Evolutionary conservation across 1,284 basidiomycete genomes (phyloP), one percentile per base, ranked within the genome.

Genomic region (Rhizoctonia solani): DNA sequence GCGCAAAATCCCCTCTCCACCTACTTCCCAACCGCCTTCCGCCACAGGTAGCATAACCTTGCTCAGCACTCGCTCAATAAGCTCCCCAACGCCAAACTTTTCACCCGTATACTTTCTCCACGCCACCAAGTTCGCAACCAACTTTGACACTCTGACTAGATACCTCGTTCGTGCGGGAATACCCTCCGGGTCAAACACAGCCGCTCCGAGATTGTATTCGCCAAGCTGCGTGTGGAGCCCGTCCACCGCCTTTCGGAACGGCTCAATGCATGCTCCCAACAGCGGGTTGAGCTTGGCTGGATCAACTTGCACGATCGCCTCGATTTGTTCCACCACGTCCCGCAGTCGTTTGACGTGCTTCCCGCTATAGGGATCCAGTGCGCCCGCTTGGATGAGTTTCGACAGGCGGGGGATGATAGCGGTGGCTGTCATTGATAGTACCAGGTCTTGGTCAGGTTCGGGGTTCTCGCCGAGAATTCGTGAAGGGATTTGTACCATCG

Each of bases 391-490:
- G 25, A 95, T 75, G 19, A 92, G 75, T 71, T 85, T 88, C 73
- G 83, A 85, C 5, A 97, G 75, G 44, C 88, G 81, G 1, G 95
- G 93, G 25, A 92, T 85, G 50, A 96, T 81, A 0, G 89, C 87
- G 0, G 92, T 92, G 11, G 89, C 87, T 27, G 96, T 85, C 87
- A 96, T 92, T 1, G 90, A 88, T 19, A 90, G 86, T 25, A 94
- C 87, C n/a, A 96, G 80, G 74, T 96, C 93, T 13, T 90, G 92
- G 69, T 95, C 92, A 1, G 89, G 85, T 8, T 59, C 68, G 2
- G 63, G 61, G 4, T 73, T 77, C 2, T 87, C 87, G 25, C 86
- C 11, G 89, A 92, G 76, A 94, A 97, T 41, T 85, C 82, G 72
- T 93, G 87, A 1, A 97, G 77, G 0, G 86, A 82, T 32, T 82